Evolutionary conservation across 768 basidiomycete genomes (phyloP).

Genomic region (Crassisporium funariophilum): DNA sequence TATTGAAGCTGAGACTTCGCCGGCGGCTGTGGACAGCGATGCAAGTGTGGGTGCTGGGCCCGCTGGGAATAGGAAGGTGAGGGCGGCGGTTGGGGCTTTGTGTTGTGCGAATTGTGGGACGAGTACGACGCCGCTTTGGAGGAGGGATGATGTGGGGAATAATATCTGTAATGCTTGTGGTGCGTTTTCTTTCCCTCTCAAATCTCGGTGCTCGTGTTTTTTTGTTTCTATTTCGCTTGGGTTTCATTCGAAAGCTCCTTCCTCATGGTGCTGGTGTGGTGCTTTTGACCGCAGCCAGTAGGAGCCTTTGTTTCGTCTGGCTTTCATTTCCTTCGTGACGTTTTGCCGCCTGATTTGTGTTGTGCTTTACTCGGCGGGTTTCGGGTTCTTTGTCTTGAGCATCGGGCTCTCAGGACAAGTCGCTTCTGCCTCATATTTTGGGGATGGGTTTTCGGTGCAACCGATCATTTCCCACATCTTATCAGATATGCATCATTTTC

Average conservation of each 20-base stretch:
- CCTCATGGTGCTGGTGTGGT: slow-evolving; percentile 5
- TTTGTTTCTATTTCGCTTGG: slow-evolving; percentile 20
- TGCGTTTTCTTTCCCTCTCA: slow-evolving; percentile 47
- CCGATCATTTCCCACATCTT: slow-evolving; percentile 39
- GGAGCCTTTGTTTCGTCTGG: no score
- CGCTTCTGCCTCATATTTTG: no score
- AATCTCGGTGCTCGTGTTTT: slow-evolving; percentile 53
- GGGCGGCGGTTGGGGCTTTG: slow-evolving; percentile 65
- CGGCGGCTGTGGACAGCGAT: slow-evolving; percentile 37
- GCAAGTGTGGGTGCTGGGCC: slow-evolving; percentile 23
- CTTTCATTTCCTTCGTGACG: no score
- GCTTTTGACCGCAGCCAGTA: no score
- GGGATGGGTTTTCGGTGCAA: no score
- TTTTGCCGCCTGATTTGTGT: no score
- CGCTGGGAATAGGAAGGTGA: slow-evolving; percentile 32
- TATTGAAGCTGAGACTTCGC: slow-evolving; percentile 9
- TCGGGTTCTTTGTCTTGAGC: slow-evolving; percentile 1
- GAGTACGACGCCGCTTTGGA: slow-evolving; percentile 88
- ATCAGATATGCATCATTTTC: slow-evolving; percentile 42
- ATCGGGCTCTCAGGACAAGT: no score
- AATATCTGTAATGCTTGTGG: slow-evolving; percentile 96
- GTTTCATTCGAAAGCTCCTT: background rate
- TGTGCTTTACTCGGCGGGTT: no score
- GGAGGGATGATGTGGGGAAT: slow-evolving; percentile 87
- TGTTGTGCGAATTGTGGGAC: slow-evolving; percentile 90